These are phyloP conservation scores for Porogramme epimiltina DNA, from an alignment of 1,284 basidiomycete genomes.

Conservation along the genomic window DNA sequence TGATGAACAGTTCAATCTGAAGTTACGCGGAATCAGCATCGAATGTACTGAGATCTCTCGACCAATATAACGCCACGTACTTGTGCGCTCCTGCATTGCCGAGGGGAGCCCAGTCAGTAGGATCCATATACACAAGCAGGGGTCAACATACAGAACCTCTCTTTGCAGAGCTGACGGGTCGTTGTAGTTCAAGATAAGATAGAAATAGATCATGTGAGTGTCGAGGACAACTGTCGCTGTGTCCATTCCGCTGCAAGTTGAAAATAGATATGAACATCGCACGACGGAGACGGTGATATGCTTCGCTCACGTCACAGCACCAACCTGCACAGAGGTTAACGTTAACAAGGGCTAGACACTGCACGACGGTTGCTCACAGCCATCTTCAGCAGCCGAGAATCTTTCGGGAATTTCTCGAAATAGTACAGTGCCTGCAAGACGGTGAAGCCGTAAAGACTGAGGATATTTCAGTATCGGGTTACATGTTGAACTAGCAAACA, in stretches of 20 bases:
- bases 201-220: constrained; percentile 14
- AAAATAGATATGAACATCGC: not conserved
- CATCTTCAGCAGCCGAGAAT: constrained; percentile 8
- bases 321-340: constrained; percentile 8
- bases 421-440: constrained; percentile 15
- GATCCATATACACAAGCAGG: too few relatives aligned
- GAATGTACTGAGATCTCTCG: not conserved
- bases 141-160: constrained; percentile 14
- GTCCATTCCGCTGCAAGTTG: constrained; percentile 8
- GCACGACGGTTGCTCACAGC: not conserved
- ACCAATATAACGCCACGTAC: not conserved
- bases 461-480: not conserved
- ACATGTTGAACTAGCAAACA: not conserved
- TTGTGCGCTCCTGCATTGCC: constrained; percentile 12
- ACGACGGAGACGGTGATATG: not conserved
- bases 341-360: too few relatives aligned
- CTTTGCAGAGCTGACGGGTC: constrained; percentile 12
- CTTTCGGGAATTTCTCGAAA: constrained; percentile 16
- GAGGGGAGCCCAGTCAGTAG: not conserved
- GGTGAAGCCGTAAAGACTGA: constrained; percentile 16
- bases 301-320: constrained; percentile 3
- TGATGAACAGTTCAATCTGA: constrained; percentile 14
- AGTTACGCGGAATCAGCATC: not conserved
- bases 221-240: constrained; percentile 5
- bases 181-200: constrained; percentile 17